Percentiles rank a stretch among this genome's conserved stretches.
Conservation (phyloP, 2,329 filamentous ascomycete genomes). For the Tolypocladium pustulatum region DNA sequence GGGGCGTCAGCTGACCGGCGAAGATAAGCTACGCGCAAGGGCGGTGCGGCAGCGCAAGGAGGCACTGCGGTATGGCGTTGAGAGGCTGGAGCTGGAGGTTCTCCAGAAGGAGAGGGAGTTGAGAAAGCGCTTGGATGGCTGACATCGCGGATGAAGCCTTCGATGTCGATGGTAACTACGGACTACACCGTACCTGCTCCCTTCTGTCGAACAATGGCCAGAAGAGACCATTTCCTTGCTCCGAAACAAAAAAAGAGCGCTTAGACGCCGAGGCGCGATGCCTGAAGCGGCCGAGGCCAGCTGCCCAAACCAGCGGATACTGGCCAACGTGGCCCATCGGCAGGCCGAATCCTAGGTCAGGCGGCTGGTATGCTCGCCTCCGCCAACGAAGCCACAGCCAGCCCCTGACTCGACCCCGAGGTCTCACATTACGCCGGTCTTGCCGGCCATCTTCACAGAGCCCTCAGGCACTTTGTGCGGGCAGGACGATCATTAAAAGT, state of each 20-base stretch:
- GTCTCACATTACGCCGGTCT: neutral
- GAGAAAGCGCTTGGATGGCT: conserved; percentile 30
- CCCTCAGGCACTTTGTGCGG: neutral
- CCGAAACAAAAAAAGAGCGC: neutral
- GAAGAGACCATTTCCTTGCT: neutral
- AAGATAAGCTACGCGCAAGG: conserved; percentile 39
- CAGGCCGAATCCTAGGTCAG: conserved; percentile 1
- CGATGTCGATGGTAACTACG: neutral
- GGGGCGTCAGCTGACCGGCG: conserved; percentile 36
- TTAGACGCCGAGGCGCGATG: neutral
- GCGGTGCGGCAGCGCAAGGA: conserved; percentile 74
- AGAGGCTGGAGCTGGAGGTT: conserved; percentile 77
- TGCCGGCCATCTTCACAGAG: neutral
- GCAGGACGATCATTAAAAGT: neutral
- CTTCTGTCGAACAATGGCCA: neutral
- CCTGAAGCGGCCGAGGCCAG: neutral
- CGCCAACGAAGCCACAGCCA: neutral
- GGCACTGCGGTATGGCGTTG: conserved; percentile 75
- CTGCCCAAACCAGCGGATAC: neutral
- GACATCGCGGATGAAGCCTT: neutral
- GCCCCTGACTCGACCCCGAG: neutral
- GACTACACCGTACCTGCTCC: neutral
- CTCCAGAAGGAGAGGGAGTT: conserved; percentile 59
- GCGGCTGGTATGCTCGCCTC: neutral
- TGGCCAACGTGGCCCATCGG: conserved; percentile 10